Evolutionary conservation across 352 stramenopile species (phyloP).

Genomic region (Salisapilia sapeloensis): DNA sequence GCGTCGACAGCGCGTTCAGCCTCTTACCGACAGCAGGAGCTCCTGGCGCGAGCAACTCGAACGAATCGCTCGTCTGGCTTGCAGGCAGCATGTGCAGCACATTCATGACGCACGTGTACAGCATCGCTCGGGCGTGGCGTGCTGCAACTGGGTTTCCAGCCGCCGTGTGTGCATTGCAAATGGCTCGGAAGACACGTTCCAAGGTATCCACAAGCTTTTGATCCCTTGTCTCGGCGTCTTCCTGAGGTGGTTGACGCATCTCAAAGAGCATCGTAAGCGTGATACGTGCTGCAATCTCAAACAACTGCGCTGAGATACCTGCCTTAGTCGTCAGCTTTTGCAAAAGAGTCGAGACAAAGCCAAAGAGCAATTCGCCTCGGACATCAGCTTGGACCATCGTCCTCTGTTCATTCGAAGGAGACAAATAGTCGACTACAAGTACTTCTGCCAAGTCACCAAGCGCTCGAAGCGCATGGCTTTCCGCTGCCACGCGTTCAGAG

Average conservation of each 20-base stretch:
- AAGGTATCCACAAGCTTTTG: slow-evolving; percentile 29
- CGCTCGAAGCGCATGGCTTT: slow-evolving; percentile 65
- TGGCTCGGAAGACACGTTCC: slow-evolving; percentile 42
- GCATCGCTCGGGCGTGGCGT: slow-evolving; percentile 55
- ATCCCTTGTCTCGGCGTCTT: slow-evolving; percentile 5
- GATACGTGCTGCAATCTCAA: slow-evolving; percentile 58
- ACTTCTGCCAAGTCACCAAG: slow-evolving; percentile 63
- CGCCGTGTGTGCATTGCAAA: slow-evolving; percentile 32
- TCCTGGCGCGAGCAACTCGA: slow-evolving; percentile 1
- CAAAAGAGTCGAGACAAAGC: slow-evolving; percentile 38
- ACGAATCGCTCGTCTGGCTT: slow-evolving; percentile 2
- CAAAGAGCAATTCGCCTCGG: slow-evolving; percentile 34
- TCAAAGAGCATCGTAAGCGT: slow-evolving; percentile 43
- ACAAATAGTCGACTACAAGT: slow-evolving; percentile 58
- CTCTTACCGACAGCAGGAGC: slow-evolving; percentile 3
- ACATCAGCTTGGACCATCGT: slow-evolving; percentile 57
- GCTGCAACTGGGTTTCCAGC: slow-evolving; percentile 55
- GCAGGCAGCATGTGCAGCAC: slow-evolving; percentile 24
- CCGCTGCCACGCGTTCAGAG: slow-evolving; percentile 61
- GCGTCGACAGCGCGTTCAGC: slow-evolving; percentile 17
- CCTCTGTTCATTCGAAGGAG: slow-evolving; percentile 18
- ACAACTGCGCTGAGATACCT: slow-evolving; percentile 40
- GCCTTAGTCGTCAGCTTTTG: slow-evolving; percentile 37
- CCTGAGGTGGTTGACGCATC: slow-evolving; percentile 9
- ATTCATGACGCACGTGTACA: slow-evolving; percentile 68